Conservation (phyloP, 768 basidiomycete genomes). For the Lactarius sanguifluus region DNA sequence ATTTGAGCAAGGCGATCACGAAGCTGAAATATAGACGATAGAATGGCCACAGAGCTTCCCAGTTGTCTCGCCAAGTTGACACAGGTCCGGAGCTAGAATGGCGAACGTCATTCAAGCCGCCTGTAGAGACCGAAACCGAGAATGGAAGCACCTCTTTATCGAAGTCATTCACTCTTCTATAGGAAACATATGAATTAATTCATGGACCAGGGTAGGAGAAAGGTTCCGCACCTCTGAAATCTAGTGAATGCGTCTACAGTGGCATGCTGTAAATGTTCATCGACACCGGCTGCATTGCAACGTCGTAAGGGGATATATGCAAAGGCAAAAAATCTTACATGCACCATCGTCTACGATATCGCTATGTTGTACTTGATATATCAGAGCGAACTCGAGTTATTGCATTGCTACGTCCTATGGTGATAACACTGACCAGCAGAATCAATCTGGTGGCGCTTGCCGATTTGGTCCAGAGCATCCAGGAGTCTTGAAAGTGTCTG, state of each 20-base stretch:
- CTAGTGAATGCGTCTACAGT: background rate
- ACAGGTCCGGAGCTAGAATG: conserved; percentile 64
- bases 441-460: background rate
- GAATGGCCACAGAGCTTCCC: conserved; percentile 71
- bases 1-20: conserved; percentile 50
- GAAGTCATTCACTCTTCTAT: background rate
- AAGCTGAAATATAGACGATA: conserved; percentile 41
- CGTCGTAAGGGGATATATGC: background rate
- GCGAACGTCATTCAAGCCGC: conserved; percentile 5
- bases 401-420: background rate
- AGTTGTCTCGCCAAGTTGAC: conserved; percentile 72
- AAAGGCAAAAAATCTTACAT: too few relatives aligned
- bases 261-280: background rate
- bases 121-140: background rate
- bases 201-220: background rate
- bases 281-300: background rate
- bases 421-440: background rate
- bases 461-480: conserved; percentile 1
- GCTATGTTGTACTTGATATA: background rate
- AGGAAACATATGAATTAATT: background rate
- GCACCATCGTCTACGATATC: background rate
- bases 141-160: conserved; percentile 32
- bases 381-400: too few relatives aligned
- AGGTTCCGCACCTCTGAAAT: background rate
- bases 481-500: background rate